phyloP scores from a whole-genome alignment of 2,329 filamentous ascomycete species.

The Fusarium sp. region DNA sequence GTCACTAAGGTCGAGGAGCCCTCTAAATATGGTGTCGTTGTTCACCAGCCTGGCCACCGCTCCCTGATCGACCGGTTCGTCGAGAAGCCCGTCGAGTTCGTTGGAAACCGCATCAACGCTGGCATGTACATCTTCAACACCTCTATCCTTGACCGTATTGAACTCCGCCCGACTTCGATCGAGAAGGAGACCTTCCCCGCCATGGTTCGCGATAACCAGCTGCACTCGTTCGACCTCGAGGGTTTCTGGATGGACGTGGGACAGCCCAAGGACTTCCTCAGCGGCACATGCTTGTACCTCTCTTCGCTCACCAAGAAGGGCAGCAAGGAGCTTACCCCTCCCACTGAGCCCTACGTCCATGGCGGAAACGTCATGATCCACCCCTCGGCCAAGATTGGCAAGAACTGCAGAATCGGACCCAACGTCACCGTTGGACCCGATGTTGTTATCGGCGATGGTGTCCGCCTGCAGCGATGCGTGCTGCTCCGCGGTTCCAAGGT shows the following conservation, averaged over 20 bases:
- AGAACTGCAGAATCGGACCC: conserved; percentile 97
- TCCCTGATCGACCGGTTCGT: conserved; percentile 98
- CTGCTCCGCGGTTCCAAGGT: conserved; percentile 91
- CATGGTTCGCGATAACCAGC: conserved; percentile 88
- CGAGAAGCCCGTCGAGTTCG: conserved; percentile 98
- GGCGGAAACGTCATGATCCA: conserved; percentile 97
- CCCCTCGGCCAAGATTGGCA: conserved; percentile 94
- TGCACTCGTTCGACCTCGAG: conserved; percentile 97
- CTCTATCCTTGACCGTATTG: conserved; percentile 90
- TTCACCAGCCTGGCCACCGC: conserved; percentile 93
- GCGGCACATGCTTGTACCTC: conserved; percentile 95
- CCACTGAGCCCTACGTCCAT: conserved; percentile 85
- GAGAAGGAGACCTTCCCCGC: conserved; percentile 99
- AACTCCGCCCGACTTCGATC: conserved; percentile 96
- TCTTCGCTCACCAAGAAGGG: conserved; percentile 92
- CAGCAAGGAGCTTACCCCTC: conserved; percentile 84
- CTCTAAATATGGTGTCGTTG: conserved; percentile 98
- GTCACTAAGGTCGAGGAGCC: conserved; percentile 99
- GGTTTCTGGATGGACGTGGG: conserved; percentile 99
- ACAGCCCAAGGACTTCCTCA: conserved; percentile 98
- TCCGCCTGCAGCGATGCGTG: conserved; percentile 93
- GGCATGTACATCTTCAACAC: conserved; percentile 99
- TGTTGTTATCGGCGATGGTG: conserved; percentile 93
- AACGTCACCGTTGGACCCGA: conserved; percentile 97
- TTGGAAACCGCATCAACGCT: conserved; percentile 98